These are phyloP conservation scores for Hydnomerulius pinastri DNA, from an alignment of 768 basidiomycete genomes.

Conservation along the genomic window DNA sequence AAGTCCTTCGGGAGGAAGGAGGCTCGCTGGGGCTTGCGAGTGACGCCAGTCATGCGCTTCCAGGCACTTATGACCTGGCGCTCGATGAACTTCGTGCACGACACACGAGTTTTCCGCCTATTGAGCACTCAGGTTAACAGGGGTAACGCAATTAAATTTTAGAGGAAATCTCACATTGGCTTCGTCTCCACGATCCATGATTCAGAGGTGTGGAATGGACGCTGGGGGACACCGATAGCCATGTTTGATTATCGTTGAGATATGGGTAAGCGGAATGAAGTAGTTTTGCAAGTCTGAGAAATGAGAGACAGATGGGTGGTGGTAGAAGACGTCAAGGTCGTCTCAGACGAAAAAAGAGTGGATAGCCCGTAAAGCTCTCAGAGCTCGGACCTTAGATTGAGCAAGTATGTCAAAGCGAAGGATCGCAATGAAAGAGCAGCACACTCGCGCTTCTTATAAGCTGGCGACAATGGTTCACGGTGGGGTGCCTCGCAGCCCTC, in stretches of 20 bases:
- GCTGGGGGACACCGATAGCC: slow-evolving; percentile 8
- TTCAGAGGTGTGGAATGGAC: slow-evolving; percentile 20
- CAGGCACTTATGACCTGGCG: slow-evolving; percentile 61
- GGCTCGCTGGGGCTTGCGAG: slow-evolving; percentile 51
- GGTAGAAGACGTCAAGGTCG: slow-evolving; percentile 11
- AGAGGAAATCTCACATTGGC: slow-evolving; percentile 22
- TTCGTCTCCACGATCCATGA: slow-evolving; percentile 27
- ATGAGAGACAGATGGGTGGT: neutral
- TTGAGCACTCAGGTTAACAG: neutral
- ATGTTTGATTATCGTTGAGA: slow-evolving; percentile 11
- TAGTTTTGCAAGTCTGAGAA: neutral
- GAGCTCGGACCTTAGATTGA: slow-evolving; percentile 16
- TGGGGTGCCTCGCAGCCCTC: neutral
- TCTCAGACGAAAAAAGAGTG: slow-evolving; percentile 31
- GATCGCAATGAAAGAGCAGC: neutral
- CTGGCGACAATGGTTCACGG: slow-evolving; percentile 14
- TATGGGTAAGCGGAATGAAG: neutral
- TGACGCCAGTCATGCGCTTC: slow-evolving; percentile 59
- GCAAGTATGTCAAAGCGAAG: neutral
- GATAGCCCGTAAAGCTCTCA: slow-evolving; percentile 21
- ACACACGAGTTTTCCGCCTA: slow-evolving; percentile 26
- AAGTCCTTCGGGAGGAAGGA: slow-evolving; percentile 62
- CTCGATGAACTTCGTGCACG: slow-evolving; percentile 51
- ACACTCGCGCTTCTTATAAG: slow-evolving; percentile 20
- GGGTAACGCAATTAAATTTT: neutral